phyloP scores from a whole-genome alignment of 2,329 filamentous ascomycete species.

The Calonectria multiphialidica region DNA sequence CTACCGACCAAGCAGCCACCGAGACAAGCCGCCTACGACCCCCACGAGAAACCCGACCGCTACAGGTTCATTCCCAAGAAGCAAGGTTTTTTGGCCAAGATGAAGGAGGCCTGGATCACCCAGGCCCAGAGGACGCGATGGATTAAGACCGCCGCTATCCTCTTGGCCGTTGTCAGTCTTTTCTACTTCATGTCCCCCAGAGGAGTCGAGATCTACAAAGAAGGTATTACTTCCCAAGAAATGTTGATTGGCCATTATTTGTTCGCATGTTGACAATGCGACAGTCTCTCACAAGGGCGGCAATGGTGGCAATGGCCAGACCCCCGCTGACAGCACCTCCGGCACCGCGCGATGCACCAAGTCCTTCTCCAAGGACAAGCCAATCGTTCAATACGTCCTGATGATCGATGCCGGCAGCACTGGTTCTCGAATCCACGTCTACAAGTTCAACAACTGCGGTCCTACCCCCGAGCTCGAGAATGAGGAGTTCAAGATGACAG shows the following conservation, averaged over 20 bases:
- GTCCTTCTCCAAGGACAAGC: constrained; percentile 88
- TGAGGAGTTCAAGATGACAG: constrained; percentile 94
- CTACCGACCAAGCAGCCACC: constrained; percentile 62
- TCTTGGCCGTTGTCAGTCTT: constrained; percentile 69
- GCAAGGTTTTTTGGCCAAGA: constrained; percentile 63
- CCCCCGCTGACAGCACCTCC: constrained; percentile 70
- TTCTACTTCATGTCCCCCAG: constrained; percentile 74
- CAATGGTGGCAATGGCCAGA: constrained; percentile 50
- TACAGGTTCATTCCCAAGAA: constrained; percentile 64
- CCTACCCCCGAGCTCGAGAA: constrained; percentile 93
- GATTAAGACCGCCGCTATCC: constrained; percentile 73
- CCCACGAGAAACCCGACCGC: constrained; percentile 74
- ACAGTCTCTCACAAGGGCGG: constrained; percentile 39
- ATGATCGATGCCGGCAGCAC: constrained; percentile 99
- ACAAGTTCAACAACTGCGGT: constrained; percentile 99
- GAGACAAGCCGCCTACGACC: constrained; percentile 67
- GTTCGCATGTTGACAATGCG: constrained; percentile 15
- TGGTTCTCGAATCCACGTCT: constrained; percentile 97
- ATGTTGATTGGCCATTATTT: background rate
- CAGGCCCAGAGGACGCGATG: constrained; percentile 75
- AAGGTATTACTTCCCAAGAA: constrained; percentile 48
- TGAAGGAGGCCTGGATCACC: constrained; percentile 71
- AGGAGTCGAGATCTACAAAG: constrained; percentile 66
- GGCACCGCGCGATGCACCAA: constrained; percentile 82
- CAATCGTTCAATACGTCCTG: constrained; percentile 95